Conservation (phyloP, 1,139 yeast genomes). For the Taphrina flavorubra region DNA sequence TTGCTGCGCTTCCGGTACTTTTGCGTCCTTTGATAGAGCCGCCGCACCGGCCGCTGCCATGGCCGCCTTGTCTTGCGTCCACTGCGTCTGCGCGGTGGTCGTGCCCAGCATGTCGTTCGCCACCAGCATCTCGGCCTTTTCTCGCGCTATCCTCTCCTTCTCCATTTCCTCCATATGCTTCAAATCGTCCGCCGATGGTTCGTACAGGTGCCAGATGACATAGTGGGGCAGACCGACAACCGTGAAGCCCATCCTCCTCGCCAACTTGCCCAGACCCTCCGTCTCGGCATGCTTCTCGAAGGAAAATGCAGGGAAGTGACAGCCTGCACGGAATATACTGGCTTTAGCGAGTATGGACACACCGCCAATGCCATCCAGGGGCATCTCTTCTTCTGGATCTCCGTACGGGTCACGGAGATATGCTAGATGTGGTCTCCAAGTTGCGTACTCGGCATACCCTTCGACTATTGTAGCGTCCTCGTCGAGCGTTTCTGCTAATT, state of each 20-base stretch:
- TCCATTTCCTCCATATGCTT: slow-evolving; percentile 60
- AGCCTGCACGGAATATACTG: slow-evolving; percentile 75
- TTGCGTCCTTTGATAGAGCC: neutral
- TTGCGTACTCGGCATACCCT: slow-evolving; percentile 89
- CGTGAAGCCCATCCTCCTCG: slow-evolving; percentile 77
- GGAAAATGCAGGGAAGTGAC: slow-evolving; percentile 88
- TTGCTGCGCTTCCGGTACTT: neutral
- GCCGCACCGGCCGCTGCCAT: slow-evolving; percentile 10
- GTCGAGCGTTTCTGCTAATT: slow-evolving; percentile 73
- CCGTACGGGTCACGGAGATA: slow-evolving; percentile 85
- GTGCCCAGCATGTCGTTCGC: slow-evolving; percentile 52
- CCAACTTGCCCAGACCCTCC: slow-evolving; percentile 87
- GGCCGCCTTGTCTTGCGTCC: slow-evolving; percentile 36
- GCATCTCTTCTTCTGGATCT: slow-evolving; percentile 84
- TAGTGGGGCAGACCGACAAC: slow-evolving; percentile 88
- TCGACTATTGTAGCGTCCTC: slow-evolving; percentile 92
- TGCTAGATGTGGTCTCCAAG: slow-evolving; percentile 91
- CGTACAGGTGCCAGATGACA: slow-evolving; percentile 91
- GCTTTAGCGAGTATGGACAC: slow-evolving; percentile 84
- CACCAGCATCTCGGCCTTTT: slow-evolving; percentile 44
- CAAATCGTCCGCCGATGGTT: slow-evolving; percentile 81
- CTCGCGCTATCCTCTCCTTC: slow-evolving; percentile 54
- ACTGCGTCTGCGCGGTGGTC: slow-evolving; percentile 30
- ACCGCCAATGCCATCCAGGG: slow-evolving; percentile 89
- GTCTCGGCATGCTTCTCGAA: slow-evolving; percentile 92